A percentile compares a stretch with the other conserved stretches of the same genome.
These are phyloP conservation scores for Exophiala phaeomuriformis DNA, from an alignment of 2,329 filamentous ascomycete species.

Conservation along the genomic window DNA sequence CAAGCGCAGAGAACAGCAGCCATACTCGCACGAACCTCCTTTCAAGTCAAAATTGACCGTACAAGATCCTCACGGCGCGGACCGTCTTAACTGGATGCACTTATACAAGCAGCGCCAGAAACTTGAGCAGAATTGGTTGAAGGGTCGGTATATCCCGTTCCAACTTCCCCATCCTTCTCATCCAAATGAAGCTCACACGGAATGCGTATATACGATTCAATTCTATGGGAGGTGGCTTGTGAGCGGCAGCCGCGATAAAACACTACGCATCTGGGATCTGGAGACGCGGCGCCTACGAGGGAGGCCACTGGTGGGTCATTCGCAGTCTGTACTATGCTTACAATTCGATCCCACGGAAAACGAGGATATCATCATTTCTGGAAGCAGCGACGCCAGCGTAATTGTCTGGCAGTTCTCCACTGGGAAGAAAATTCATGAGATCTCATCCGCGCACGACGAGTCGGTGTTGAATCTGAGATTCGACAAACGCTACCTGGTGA, in stretches of 20 bases:
- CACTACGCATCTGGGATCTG: slow-evolving; percentile 84
- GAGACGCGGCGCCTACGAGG: slow-evolving; percentile 69
- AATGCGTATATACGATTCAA: slow-evolving; percentile 94
- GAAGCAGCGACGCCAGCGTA: slow-evolving; percentile 84
- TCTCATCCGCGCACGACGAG: slow-evolving; percentile 72
- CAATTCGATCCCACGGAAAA: slow-evolving; percentile 86
- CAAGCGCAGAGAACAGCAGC: not conserved
- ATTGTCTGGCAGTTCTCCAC: slow-evolving; percentile 93
- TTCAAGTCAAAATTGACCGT: slow-evolving; percentile 32
- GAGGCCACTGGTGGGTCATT: slow-evolving; percentile 67
- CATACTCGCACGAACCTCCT: slow-evolving; percentile 17
- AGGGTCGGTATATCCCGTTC: slow-evolving; percentile 74
- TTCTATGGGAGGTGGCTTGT: slow-evolving; percentile 80
- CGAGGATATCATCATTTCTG: slow-evolving; percentile 89
- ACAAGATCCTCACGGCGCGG: slow-evolving; percentile 31
- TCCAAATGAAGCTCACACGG: slow-evolving; percentile 73
- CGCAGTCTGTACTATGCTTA: slow-evolving; percentile 82
- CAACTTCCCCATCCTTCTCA: slow-evolving; percentile 79
- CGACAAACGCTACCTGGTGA: slow-evolving; percentile 83
- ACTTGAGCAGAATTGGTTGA: slow-evolving; percentile 86
- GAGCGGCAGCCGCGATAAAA: slow-evolving; percentile 83
- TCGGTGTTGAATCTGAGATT: slow-evolving; percentile 92
- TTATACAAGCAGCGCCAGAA: slow-evolving; percentile 80
- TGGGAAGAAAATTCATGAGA: slow-evolving; percentile 68
- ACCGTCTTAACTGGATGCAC: slow-evolving; percentile 81